phyloP scores from a whole-genome alignment of 75 land plant species.

The Cupressus sempervirens region DNA sequence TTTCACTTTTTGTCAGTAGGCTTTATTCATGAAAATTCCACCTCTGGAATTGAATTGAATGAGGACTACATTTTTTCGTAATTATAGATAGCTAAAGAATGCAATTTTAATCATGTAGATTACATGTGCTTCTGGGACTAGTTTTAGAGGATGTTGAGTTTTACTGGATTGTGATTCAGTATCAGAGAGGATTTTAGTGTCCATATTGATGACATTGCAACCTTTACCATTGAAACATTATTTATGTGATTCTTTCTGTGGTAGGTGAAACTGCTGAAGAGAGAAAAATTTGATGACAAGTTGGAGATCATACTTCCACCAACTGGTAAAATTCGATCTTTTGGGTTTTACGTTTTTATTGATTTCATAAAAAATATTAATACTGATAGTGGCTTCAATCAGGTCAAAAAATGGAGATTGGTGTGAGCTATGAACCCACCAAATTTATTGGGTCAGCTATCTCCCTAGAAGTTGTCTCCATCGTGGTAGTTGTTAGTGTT shows the following conservation, averaged over 20 bases:
- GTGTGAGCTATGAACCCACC: conserved; percentile 46
- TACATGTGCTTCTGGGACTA: neutral
- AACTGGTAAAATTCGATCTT: conserved; percentile 21
- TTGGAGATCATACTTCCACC: conserved; percentile 41
- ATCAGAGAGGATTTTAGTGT: neutral
- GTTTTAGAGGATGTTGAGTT: neutral
- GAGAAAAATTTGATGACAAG: conserved; percentile 42
- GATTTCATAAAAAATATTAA: neutral
- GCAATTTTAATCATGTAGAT: neutral
- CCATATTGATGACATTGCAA: neutral
- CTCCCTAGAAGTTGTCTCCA: neutral
- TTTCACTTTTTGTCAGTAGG: neutral
- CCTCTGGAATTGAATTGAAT: neutral
- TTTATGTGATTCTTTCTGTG: conserved; percentile 1
- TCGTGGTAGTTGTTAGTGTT: conserved; percentile 22
- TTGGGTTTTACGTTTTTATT: neutral
- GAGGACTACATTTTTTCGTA: neutral
- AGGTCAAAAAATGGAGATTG: conserved; percentile 78
- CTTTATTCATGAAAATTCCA: neutral
- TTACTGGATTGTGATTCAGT: neutral
- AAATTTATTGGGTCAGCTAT: conserved; percentile 9
- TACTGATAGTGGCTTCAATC: neutral
- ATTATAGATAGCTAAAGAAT: neutral
- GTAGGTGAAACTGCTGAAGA: conserved; percentile 36
- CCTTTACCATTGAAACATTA: neutral